Evolutionary conservation across 306 rosid genomes (phyloP).

Genomic region (Castanea sativa): DNA sequence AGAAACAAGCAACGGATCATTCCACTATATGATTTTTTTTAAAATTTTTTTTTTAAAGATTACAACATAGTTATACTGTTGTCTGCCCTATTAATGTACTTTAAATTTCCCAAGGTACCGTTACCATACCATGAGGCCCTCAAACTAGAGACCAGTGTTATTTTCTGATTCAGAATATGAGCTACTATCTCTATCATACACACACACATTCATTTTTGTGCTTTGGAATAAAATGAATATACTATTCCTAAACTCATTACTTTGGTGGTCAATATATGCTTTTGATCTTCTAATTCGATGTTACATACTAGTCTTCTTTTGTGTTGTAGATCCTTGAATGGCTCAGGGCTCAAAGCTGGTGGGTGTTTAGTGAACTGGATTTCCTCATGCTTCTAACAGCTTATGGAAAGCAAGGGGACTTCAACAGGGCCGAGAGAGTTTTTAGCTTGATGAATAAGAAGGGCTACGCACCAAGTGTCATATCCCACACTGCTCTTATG

Average conservation of each 20-base stretch:
- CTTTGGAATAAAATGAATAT: not conserved
- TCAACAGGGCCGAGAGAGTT: conserved; percentile 72
- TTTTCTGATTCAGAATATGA: too few species aligned
- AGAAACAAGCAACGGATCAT: too few species aligned
- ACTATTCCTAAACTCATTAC: not conserved
- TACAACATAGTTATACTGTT: too few species aligned
- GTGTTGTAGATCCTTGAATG: conserved; percentile 79
- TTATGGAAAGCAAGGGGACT: conserved; percentile 85
- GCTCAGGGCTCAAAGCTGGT: conserved; percentile 82
- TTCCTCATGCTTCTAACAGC: conserved; percentile 89
- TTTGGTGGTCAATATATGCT: conserved; percentile 1
- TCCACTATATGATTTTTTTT: too few species aligned
- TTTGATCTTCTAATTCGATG: conserved; percentile 11
- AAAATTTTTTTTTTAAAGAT: too few species aligned
- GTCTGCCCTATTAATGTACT: too few species aligned
- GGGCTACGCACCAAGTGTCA: conserved; percentile 67
- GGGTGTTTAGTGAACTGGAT: conserved; percentile 90
- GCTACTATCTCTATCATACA: too few species aligned
- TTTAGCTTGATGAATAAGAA: conserved; percentile 68
- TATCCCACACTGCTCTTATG: conserved; percentile 93
- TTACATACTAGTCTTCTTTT: conserved; percentile 10
- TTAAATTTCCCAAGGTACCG: too few species aligned
- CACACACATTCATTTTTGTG: too few species aligned
- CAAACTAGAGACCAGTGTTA: too few species aligned
- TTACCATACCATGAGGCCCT: too few species aligned